These are phyloP conservation scores for Akanthomyces dipterigenus DNA, from an alignment of 2,329 filamentous ascomycete genomes.

Conservation along the genomic window DNA sequence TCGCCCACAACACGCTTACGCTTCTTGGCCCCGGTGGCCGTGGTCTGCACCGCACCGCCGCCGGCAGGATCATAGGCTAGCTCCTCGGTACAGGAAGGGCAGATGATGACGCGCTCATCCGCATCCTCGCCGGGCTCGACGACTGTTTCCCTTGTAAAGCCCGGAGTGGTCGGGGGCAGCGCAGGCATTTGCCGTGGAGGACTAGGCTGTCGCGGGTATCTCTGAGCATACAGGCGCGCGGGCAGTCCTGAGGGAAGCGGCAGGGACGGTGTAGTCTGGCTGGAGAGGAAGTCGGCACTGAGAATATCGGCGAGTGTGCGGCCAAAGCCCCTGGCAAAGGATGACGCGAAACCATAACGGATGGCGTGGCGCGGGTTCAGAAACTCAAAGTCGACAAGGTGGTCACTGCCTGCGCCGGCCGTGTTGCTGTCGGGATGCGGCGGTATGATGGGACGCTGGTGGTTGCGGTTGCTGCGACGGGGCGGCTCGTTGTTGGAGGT, in stretches of 20 bases:
- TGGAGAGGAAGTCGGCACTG: slow-evolving; percentile 5
- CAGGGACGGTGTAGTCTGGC: neutral
- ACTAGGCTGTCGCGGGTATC: slow-evolving; percentile 23
- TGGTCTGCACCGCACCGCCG: slow-evolving; percentile 12
- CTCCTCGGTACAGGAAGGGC: slow-evolving; percentile 81
- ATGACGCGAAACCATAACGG: slow-evolving; percentile 14
- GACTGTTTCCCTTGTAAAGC: slow-evolving; percentile 69
- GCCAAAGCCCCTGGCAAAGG: slow-evolving; percentile 19
- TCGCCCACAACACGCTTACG: slow-evolving; percentile 52
- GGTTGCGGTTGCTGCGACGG: slow-evolving; percentile 9
- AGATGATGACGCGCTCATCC: slow-evolving; percentile 68
- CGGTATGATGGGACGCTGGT: slow-evolving; percentile 11
- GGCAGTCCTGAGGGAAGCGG: neutral
- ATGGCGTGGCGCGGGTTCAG: slow-evolving; percentile 5
- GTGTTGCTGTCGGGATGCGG: neutral
- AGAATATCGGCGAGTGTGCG: slow-evolving; percentile 3
- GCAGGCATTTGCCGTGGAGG: slow-evolving; percentile 51
- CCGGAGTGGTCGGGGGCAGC: slow-evolving; percentile 57
- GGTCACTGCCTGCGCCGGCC: slow-evolving; percentile 14
- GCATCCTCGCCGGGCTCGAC: slow-evolving; percentile 27
- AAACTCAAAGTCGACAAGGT: slow-evolving; percentile 22
- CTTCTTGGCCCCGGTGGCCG: slow-evolving; percentile 23
- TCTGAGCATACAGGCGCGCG: slow-evolving; percentile 13
- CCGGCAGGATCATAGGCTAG: slow-evolving; percentile 61
- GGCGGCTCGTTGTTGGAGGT: slow-evolving; percentile 5